These are phyloP conservation scores for Cicer chorassanicum DNA, from an alignment of 306 rosid genomes.

Conservation along the genomic window DNA sequence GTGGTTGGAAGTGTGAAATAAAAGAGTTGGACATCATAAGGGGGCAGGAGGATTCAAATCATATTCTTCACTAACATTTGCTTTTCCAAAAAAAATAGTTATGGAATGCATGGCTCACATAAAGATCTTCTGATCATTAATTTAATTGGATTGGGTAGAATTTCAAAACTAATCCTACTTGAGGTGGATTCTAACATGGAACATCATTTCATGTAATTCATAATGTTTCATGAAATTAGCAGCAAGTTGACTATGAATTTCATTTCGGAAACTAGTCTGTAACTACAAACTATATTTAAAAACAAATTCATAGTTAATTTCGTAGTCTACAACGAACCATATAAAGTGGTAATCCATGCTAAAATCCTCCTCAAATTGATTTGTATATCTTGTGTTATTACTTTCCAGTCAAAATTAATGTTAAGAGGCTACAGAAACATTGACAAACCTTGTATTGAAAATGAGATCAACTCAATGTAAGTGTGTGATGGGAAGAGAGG, in stretches of 20 bases:
- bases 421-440: neutral
- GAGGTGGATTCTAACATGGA: too few relatives aligned
- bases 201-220: neutral
- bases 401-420: neutral
- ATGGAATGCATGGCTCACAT: too few relatives aligned
- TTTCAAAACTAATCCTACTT: too few relatives aligned
- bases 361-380: slow-evolving; percentile 1
- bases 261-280: neutral
- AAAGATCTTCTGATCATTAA: too few relatives aligned
- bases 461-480: neutral
- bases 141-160: too few relatives aligned
- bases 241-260: neutral
- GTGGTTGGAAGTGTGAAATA: too few relatives aligned
- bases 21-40: too few relatives aligned
- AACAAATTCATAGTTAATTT: neutral
- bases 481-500: neutral
- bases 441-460: neutral
- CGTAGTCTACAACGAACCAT: neutral
- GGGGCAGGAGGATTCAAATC: neutral
- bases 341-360: neutral
- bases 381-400: neutral
- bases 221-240: neutral
- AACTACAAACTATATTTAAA: neutral
- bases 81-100: too few relatives aligned
- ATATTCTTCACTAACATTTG: too few relatives aligned